These are phyloP conservation scores for Pestalotiopsis sp. DNA, from an alignment of 2,329 filamentous ascomycete genomes.

Conservation along the genomic window DNA sequence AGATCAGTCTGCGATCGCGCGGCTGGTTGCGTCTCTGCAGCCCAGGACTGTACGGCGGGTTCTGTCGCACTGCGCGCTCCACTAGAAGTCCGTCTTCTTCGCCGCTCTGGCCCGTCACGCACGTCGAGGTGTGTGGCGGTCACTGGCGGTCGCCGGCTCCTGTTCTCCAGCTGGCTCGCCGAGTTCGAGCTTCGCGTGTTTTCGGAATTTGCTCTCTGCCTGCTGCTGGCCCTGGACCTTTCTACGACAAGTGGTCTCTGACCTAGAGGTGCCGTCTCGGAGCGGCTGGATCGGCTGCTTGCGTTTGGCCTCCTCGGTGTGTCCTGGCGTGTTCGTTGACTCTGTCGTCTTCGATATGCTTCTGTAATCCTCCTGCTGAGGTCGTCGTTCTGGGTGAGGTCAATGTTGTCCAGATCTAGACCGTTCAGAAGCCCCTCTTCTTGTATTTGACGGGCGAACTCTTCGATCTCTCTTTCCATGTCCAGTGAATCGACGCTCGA, in stretches of 20 bases:
- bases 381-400: slow-evolving; percentile 82
- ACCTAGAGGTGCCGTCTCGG: slow-evolving; percentile 27
- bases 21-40: slow-evolving; percentile 49
- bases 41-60: slow-evolving; percentile 39
- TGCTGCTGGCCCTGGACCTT: slow-evolving; percentile 25
- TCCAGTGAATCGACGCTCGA: slow-evolving; percentile 76
- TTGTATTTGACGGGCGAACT: slow-evolving; percentile 86
- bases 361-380: slow-evolving; percentile 89
- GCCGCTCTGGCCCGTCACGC: slow-evolving; percentile 46
- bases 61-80: slow-evolving; percentile 56
- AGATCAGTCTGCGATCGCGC: slow-evolving; percentile 70
- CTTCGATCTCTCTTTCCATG: slow-evolving; percentile 85
- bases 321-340: slow-evolving; percentile 57
- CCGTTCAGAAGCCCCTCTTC: slow-evolving; percentile 87
- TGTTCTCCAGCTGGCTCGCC: slow-evolving; percentile 46
- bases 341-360: slow-evolving; percentile 78
- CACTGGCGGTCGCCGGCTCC: slow-evolving; percentile 54
- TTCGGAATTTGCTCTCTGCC: slow-evolving; percentile 31
- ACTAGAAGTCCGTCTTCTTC: slow-evolving; percentile 54
- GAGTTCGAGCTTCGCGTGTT: slow-evolving; percentile 37
- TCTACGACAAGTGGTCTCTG: slow-evolving; percentile 27
- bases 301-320: slow-evolving; percentile 44
- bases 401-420: slow-evolving; percentile 85
- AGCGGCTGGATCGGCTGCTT: slow-evolving; percentile 39
- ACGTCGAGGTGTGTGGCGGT: slow-evolving; percentile 51